Evolutionary conservation across 2,329 filamentous ascomycete species (phyloP), one percentile per base, ranked within the genome.

Genomic region (Penicillium frequentans): DNA sequence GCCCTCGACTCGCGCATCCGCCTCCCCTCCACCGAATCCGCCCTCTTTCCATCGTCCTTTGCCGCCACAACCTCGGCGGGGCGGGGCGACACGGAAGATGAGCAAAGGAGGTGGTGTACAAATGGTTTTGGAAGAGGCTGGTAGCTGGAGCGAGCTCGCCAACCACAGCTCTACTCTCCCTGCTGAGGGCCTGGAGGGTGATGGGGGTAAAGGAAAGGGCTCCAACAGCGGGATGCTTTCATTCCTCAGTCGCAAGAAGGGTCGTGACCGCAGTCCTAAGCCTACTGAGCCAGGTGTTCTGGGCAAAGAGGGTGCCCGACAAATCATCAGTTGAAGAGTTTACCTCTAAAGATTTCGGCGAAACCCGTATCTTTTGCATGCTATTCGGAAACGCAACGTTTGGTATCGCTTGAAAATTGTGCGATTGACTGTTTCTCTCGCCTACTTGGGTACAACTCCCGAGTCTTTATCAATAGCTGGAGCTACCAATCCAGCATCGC

Each of bases 211-310:
- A 68, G 57, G 80, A 77, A 64, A 89, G 82, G 72, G 65, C 35
- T 63, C 68, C n/a, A 76, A 74, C 51, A 86, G 88, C 19, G 91
- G 93, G 52, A 93, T 97, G 83, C 88, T 98, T 63, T 90, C 91
- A 1, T 96, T 99, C 73, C 81, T 98, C 59, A 90, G 85, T 63
- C 84, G 93, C 68, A 96, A 96, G 79, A 96, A 91, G 79, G 91
- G 93, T 27, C 83, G 93, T 61, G 91, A 92, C 54, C 87, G 92
- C 74, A 97, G 92, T 72, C 95, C 95, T 1, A 97, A 96, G 78
- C 93, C 93, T 26, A 93, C 91, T 73, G 93, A 98, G 77, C 85
- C 91, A 54, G 95, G 95, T 57, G 93, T 99, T 8, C 72, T 99
- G 57, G 95, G 95, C 56, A 98, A 98, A 72, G 93, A 98, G 73